A percentile compares a stretch with the other conserved stretches of the same genome.
Evolutionary conservation across 2,329 filamentous ascomycete genomes (phyloP).

Genomic region (Colletotrichum incanum): DNA sequence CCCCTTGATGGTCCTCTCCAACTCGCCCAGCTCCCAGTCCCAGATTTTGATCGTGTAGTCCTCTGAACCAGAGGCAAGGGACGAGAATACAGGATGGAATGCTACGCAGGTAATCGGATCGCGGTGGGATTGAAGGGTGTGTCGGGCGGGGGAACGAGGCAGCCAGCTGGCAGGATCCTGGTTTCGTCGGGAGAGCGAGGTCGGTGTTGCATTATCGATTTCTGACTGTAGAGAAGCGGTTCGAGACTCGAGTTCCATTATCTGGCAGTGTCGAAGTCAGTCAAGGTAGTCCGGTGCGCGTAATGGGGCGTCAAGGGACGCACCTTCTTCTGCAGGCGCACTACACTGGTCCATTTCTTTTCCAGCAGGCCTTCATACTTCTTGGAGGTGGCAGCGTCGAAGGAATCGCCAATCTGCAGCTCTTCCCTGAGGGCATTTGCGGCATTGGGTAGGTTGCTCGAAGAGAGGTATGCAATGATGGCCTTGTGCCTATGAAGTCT

Average conservation of each 20-base stretch:
- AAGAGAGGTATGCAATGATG: conserved; percentile 89
- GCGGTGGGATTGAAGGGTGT: conserved; percentile 88
- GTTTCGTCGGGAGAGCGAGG: conserved; percentile 82
- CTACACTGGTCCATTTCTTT: conserved; percentile 99
- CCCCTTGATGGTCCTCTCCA: conserved; percentile 91
- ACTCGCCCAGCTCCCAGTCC: conserved; percentile 95
- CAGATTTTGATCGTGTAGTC: conserved; percentile 97
- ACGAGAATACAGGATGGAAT: conserved; percentile 93
- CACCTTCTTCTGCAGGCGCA: conserved; percentile 95
- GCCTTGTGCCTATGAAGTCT: conserved; percentile 82
- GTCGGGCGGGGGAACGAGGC: conserved; percentile 84
- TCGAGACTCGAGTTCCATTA: conserved; percentile 91
- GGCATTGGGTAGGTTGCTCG: conserved; percentile 79
- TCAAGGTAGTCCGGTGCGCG: not conserved
- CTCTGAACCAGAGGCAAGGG: conserved; percentile 90
- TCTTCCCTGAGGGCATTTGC: conserved; percentile 84
- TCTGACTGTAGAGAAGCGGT: conserved; percentile 83
- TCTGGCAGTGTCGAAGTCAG: conserved; percentile 66
- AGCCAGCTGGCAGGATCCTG: conserved; percentile 91
- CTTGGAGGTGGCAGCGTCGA: conserved; percentile 87
- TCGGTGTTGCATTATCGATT: conserved; percentile 85
- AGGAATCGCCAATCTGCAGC: conserved; percentile 77
- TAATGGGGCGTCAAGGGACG: conserved; percentile 37
- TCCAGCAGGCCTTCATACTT: conserved; percentile 95
- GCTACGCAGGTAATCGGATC: conserved; percentile 88